Evolutionary conservation across 1,284 basidiomycete genomes (phyloP).

Genomic region (Cryptococcus amylolentus): DNA sequence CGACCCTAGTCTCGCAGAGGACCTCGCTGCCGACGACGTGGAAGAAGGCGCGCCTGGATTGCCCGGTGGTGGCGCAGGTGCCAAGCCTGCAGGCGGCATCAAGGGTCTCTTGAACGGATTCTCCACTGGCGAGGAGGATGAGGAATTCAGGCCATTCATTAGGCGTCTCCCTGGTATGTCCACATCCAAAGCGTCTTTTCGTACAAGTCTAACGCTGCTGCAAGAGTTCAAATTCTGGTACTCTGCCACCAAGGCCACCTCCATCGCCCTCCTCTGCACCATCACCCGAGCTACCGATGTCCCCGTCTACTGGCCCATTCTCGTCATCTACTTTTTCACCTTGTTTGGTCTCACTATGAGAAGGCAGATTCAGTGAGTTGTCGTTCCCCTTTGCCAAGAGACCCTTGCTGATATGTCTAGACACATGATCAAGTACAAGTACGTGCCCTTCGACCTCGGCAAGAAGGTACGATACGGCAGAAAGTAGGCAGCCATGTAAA

Average conservation of each 20-base stretch:
- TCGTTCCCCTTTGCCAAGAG: background rate
- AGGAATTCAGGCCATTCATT: constrained; percentile 96
- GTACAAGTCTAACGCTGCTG: background rate
- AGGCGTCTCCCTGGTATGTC: constrained; percentile 85
- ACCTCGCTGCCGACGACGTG: constrained; percentile 88
- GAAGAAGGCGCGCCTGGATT: constrained; percentile 76
- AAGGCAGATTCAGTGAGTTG: constrained; percentile 75
- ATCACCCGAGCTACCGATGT: constrained; percentile 80
- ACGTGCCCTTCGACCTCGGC: constrained; percentile 52
- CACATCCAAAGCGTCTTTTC: background rate
- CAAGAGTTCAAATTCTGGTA: constrained; percentile 62
- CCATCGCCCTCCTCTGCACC: constrained; percentile 75
- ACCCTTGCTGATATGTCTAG: constrained; percentile 48
- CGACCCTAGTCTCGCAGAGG: constrained; percentile 90
- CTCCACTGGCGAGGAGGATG: constrained; percentile 53
- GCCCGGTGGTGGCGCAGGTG: constrained; percentile 31
- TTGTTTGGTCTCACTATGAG: constrained; percentile 88
- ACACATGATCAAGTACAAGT: constrained; percentile 99
- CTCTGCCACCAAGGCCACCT: constrained; percentile 81
- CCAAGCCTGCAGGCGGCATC: constrained; percentile 26
- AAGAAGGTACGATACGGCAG: constrained; percentile 45
- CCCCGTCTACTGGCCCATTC: constrained; percentile 97
- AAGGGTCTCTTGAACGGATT: constrained; percentile 45
- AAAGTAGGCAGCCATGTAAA: constrained; percentile 26
- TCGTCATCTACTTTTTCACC: constrained; percentile 87